Evolutionary conservation across 2,329 filamentous ascomycete species (phyloP), one percentile per base, ranked within the genome.

Genomic region (Pyricularia sp.): DNA sequence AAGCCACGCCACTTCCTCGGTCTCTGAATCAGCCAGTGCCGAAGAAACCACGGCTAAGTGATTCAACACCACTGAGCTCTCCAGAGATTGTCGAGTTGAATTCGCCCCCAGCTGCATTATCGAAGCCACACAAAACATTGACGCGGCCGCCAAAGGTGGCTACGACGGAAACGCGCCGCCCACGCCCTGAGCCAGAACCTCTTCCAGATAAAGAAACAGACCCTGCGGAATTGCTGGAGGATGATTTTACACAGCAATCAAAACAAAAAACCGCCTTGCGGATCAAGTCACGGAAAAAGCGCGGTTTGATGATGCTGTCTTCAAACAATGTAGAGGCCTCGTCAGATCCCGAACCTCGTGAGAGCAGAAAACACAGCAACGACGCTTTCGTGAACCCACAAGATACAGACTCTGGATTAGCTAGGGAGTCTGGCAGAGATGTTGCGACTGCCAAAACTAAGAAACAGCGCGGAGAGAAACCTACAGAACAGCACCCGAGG

Each of bases 251-350:
- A 30, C 17, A 63, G 59, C 59, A 14, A 9, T 5, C 66, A 20
- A 73, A 79, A 69, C 78, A 76, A 10, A 80, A 79, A 65, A 82
- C 82, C 23, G 81, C 83, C 70, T 75, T 86, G 50, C 80, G 80
- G 9, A 82, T 86, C 67, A 81, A 78, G 70, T 76, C 82, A 23
- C 78, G 80, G 69, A 80, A 31, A 50, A 66, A 81, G 70, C 79
- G 83, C 68, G 84, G 84, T 1, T 72, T 86, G 9, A 72, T 86
- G 63, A 78, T 85, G 75, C 64, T 66, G 12, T 66, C 33, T 12
- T 63, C 59, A 20, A 28, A 31, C 23, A 63, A 63, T 4, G 12
- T 30, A 17, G 59, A 63, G 59, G 12, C 12, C 26, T 14, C 59
- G 59, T 28, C 59, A 63, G 59, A 12, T 30, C 59, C 6, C 23